Base-by-base conservation (phyloP, 345 rosid species). In the Ceriops zippeliana region DNA sequence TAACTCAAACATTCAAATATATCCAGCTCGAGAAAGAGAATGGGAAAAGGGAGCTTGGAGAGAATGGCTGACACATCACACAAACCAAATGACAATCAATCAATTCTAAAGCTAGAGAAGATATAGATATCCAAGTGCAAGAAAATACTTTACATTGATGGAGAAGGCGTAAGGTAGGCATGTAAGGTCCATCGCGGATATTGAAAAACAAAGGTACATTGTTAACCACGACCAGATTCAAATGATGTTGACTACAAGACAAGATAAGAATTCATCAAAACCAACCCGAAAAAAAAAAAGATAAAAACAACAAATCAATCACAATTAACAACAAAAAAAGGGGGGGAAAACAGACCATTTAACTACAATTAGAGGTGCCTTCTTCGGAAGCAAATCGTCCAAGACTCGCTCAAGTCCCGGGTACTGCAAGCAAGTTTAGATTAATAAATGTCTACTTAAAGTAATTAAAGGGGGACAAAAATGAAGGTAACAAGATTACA, bases 321-420 rank as follows among this genome's bases (percentile, higher is more conserved):
- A 19, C 31, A 22, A 19, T 19, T 17, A 28, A 62, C 7, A 47
- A 24, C 9, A 62, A 63, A 21, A 27, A 42, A 21, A 24, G 17
- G 19, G 68, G 6, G 6, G 59, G 60, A 20, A 19, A 56, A 78
- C 89, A 69, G 47, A 92, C 99, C 98, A 96, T 76, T 96, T 96
- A 51, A 75, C 90, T 65, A 96, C 98, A 76, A 89, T 87, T 20
- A 96, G 76, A 31, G 98, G 98, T 7, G 85, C 77, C 74, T 96
- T 96, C 82, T 96, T 96, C 13, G 99, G 99, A 52, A 96, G 91
- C 81, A 96, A 85, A 89, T 96, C 99, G 46, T 96, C 97, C 80
- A 96, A 34, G 37, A 89, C 98, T 0, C 91, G 85, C 73, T 96
- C 99, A 71, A 96, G 91, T 46, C 91, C 97, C 0, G 99, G 99